These are phyloP conservation scores for Diutina sp. DNA, from an alignment of 1,139 yeast species.

Conservation along the genomic window DNA sequence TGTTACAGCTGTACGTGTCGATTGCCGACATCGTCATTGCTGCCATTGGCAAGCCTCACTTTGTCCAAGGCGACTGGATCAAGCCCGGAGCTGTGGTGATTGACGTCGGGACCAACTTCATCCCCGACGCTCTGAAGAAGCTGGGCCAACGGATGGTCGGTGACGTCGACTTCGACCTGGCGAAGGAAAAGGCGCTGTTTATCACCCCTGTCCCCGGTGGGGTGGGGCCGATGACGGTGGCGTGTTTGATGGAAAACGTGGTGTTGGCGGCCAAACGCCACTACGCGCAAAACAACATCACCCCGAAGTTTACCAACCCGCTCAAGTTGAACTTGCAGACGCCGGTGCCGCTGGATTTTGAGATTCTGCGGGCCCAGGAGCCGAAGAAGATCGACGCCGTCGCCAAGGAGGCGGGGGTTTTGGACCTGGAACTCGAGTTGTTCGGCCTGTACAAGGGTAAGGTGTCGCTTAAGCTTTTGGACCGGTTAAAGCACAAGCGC, in stretches of 20 bases:
- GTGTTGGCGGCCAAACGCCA: conserved; percentile 56
- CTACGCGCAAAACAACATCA: conserved; percentile 26
- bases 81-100: conserved; percentile 76
- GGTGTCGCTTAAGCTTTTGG: conserved; percentile 29
- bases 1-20: conserved; percentile 46
- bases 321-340: conserved; percentile 49
- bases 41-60: conserved; percentile 79
- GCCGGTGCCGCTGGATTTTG: conserved; percentile 93
- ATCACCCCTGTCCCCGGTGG: conserved; percentile 99
- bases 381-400: conserved; percentile 78
- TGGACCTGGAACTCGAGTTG: conserved; percentile 75
- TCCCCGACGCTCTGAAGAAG: conserved; percentile 60
- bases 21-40: conserved; percentile 86
- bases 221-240: conserved; percentile 99
- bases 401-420: conserved; percentile 76
- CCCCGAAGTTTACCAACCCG: conserved; percentile 36
- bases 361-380: conserved; percentile 77
- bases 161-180: conserved; percentile 70
- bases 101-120: conserved; percentile 92
- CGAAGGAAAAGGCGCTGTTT: conserved; percentile 43
- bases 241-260: conserved; percentile 84
- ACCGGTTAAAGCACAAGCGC: conserved; percentile 20
- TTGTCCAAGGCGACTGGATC: conserved; percentile 82
- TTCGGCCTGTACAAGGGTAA: conserved; percentile 91
- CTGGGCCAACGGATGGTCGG: conserved; percentile 86